These are phyloP conservation scores for Gossypium schwendimanii DNA, from an alignment of 441 rosid species.

Conservation along the genomic window DNA sequence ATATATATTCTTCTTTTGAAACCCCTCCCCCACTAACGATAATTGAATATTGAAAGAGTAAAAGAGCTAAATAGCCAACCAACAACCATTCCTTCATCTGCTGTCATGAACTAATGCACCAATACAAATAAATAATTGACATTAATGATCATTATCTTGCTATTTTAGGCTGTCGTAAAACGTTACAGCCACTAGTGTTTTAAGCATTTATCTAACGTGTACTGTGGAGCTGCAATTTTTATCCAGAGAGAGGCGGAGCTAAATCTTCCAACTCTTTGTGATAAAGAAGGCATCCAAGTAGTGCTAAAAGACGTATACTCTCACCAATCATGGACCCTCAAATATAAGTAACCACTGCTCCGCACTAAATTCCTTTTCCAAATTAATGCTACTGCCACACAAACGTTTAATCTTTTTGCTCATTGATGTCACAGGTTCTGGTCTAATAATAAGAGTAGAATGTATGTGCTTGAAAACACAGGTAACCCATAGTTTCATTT, in stretches of 20 bases:
- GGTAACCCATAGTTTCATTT: slow-evolving; percentile 26
- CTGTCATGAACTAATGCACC: slow-evolving; percentile 17
- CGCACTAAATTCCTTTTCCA: no score
- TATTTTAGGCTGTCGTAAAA: no score
- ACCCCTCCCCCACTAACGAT: background rate
- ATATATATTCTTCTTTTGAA: background rate
- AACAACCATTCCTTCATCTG: slow-evolving; percentile 18
- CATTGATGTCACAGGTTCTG: slow-evolving; percentile 46
- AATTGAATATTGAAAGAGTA: slow-evolving; percentile 9
- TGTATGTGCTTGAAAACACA: slow-evolving; percentile 78
- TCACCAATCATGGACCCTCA: slow-evolving; percentile 43
- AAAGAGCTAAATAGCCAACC: slow-evolving; percentile 22
- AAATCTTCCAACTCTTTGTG: slow-evolving; percentile 54
- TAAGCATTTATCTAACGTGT: background rate
- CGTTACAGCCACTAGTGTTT: background rate
- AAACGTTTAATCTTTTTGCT: slow-evolving; percentile 10
- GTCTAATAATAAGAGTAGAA: slow-evolving; percentile 71
- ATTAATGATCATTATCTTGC: background rate
- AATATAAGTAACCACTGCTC: slow-evolving; percentile 48
- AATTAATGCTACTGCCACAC: no score
- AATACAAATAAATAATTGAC: no score
- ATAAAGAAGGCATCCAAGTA: slow-evolving; percentile 53
- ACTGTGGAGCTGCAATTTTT: slow-evolving; percentile 6
- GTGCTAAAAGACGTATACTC: slow-evolving; percentile 41
- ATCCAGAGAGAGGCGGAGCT: slow-evolving; percentile 60